Percentiles rank a stretch among this genome's conserved stretches.
Conservation (phyloP, 208 protist species). For the Acanthamoeba triangularis region DNA sequence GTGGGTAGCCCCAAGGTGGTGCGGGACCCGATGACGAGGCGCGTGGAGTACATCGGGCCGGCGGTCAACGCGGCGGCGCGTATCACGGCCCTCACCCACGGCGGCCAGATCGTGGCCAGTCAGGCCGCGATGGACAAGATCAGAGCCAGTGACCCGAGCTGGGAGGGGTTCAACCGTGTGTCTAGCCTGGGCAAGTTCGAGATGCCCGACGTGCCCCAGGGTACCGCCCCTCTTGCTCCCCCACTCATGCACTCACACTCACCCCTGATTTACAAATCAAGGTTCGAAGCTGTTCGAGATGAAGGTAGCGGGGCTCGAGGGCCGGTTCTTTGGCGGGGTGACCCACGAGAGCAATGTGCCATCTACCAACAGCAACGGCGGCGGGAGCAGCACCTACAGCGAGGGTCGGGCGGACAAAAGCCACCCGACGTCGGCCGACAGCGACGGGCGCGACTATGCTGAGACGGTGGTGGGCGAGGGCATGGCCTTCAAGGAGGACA, state of each 20-base stretch:
- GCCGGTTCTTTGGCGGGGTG: conserved; percentile 58
- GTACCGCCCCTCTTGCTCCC: conserved; percentile 9
- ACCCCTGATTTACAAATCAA: not conserved
- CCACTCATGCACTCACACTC: too few relatives aligned
- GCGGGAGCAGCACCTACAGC: not conserved
- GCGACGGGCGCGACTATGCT: not conserved
- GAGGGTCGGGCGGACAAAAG: too few relatives aligned
- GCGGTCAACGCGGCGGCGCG: not conserved
- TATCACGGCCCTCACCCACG: conserved; percentile 13
- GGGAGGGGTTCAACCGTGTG: not conserved
- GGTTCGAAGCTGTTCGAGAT: conserved; percentile 16
- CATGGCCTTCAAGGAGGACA: too few relatives aligned
- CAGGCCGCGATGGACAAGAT: not conserved
- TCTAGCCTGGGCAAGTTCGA: conserved; percentile 47
- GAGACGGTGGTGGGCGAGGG: not conserved
- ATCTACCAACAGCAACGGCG: not conserved
- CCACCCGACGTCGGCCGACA: too few relatives aligned
- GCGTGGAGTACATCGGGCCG: conserved; percentile 11
- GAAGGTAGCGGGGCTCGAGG: conserved; percentile 17
- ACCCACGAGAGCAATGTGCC: not conserved
- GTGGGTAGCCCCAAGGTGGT: not conserved
- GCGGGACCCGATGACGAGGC: conserved; percentile 34
- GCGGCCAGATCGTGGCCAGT: conserved; percentile 21
- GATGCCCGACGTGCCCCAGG: not conserved
- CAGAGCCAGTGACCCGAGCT: not conserved